Percentiles rank a stretch among this genome's conserved stretches.
Conservation (phyloP, 2,329 filamentous ascomycete genomes). For the Drechslerella stenobrocha region DNA sequence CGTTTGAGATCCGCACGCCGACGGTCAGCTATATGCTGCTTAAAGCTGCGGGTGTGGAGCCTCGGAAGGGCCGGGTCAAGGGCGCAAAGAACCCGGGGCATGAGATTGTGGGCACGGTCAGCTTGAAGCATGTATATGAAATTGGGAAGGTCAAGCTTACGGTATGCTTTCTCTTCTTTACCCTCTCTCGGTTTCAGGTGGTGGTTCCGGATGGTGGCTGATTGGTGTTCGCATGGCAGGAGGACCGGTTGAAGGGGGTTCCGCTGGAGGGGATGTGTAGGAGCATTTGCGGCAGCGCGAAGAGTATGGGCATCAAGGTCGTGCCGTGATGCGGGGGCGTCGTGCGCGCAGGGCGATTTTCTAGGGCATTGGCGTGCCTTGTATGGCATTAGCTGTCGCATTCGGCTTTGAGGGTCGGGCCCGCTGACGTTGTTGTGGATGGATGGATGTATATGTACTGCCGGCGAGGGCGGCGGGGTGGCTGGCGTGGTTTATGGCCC, state of each 20-base stretch:
- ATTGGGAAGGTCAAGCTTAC: constrained; percentile 89
- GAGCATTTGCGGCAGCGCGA: constrained; percentile 73
- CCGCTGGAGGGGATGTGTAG: constrained; percentile 72
- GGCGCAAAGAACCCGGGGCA: constrained; percentile 75
- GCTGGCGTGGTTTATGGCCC: too few species aligned
- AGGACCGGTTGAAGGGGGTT: constrained; percentile 72
- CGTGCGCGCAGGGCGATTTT: too few species aligned
- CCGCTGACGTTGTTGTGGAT: too few species aligned
- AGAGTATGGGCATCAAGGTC: constrained; percentile 73
- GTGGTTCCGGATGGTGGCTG: background rate
- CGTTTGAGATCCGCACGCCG: constrained; percentile 89
- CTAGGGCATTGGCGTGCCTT: too few species aligned
- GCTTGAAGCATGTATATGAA: constrained; percentile 94
- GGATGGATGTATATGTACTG: too few species aligned
- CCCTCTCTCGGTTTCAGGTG: background rate
- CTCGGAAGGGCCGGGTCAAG: constrained; percentile 73
- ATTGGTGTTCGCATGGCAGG: constrained; percentile 56
- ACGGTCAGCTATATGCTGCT: constrained; percentile 90
- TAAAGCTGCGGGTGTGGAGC: constrained; percentile 73
- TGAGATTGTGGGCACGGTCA: constrained; percentile 73
- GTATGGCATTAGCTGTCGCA: too few species aligned
- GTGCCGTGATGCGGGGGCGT: constrained; percentile 63
- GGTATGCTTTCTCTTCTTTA: constrained; percentile 31
- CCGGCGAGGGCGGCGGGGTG: too few species aligned
- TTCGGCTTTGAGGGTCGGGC: too few species aligned